These are phyloP conservation scores for Rhizophagus clarus DNA, from an alignment of 192 early-diverging fungal species.

Conservation along the genomic window DNA sequence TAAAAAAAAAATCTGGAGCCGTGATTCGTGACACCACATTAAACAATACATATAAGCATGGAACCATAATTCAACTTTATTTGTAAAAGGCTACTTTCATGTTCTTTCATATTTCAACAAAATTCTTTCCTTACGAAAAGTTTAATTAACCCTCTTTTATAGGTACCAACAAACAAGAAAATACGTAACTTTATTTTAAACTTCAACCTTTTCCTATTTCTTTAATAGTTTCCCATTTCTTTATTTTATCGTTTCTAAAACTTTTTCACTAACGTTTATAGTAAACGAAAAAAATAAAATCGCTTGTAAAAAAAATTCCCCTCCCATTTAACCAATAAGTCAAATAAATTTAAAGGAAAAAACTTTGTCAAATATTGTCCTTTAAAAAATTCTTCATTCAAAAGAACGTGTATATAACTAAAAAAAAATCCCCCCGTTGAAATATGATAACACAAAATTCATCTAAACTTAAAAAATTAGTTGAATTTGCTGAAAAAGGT, in stretches of 20 bases:
- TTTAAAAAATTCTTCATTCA: not conserved
- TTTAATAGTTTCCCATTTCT: not conserved
- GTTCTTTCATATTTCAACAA: not conserved
- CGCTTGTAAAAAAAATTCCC: not conserved
- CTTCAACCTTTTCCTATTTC: not conserved
- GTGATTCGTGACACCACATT: not conserved
- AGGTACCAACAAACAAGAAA: not conserved
- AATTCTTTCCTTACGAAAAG: not conserved
- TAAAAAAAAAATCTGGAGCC: not conserved
- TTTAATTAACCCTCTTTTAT: not conserved
- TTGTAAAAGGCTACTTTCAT: not conserved
- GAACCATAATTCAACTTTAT: not conserved
- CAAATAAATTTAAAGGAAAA: no score
- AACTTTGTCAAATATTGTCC: not conserved
- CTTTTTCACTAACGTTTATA: not conserved
- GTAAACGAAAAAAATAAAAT: not conserved
- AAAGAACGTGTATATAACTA: not conserved
- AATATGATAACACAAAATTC: conserved; percentile 15
- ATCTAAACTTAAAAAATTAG: conserved; percentile 27
- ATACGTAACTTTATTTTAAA: not conserved
- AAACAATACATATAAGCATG: not conserved
- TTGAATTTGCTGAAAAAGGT: conserved; percentile 24
- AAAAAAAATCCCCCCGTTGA: not conserved
- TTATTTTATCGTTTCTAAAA: not conserved
- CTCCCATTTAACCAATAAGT: not conserved